Evolutionary conservation across 2,329 filamentous ascomycete species (phyloP).

Genomic region (Magnaporthiopsis poae): DNA sequence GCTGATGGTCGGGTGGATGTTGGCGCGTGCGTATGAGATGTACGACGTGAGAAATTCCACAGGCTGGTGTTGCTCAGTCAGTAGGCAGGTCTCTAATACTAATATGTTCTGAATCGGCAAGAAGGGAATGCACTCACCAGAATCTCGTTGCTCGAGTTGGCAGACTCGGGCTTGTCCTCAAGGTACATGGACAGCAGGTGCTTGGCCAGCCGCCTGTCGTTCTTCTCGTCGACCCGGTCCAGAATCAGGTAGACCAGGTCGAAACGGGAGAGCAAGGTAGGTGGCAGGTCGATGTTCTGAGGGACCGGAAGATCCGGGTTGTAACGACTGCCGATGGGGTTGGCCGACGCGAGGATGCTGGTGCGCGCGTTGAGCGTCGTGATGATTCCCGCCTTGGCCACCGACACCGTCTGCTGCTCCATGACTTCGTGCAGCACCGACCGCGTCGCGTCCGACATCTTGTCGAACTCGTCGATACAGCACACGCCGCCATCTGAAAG

Average conservation of each 20-base stretch:
- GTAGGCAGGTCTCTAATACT: not conserved
- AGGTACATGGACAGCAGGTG: constrained; percentile 95
- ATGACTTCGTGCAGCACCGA: constrained; percentile 81
- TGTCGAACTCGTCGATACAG: constrained; percentile 79
- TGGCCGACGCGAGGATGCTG: constrained; percentile 90
- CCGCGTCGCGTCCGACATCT: constrained; percentile 70
- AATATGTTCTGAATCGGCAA: too few species aligned
- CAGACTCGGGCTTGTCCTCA: constrained; percentile 85
- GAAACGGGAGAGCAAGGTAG: constrained; percentile 88
- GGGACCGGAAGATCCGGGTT: constrained; percentile 92
- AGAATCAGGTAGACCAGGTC: constrained; percentile 95
- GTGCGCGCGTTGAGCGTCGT: constrained; percentile 94
- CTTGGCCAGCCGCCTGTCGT: constrained; percentile 77
- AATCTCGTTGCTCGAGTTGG: constrained; percentile 62
- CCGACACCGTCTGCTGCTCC: constrained; percentile 78
- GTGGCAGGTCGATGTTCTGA: constrained; percentile 94
- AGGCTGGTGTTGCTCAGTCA: constrained; percentile 40
- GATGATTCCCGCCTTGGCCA: constrained; percentile 86
- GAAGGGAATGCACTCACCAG: constrained; percentile 47
- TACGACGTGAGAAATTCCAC: constrained; percentile 93
- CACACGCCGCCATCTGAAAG: constrained; percentile 74
- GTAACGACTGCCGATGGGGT: constrained; percentile 95
- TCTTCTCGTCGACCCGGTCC: constrained; percentile 83
- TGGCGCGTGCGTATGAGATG: constrained; percentile 87
- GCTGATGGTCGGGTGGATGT: constrained; percentile 74